Percentiles rank a stretch among this genome's conserved stretches.
These are phyloP conservation scores for Penicillium crystallinum DNA, from an alignment of 495 filamentous ascomycete genomes.

Conservation along the genomic window DNA sequence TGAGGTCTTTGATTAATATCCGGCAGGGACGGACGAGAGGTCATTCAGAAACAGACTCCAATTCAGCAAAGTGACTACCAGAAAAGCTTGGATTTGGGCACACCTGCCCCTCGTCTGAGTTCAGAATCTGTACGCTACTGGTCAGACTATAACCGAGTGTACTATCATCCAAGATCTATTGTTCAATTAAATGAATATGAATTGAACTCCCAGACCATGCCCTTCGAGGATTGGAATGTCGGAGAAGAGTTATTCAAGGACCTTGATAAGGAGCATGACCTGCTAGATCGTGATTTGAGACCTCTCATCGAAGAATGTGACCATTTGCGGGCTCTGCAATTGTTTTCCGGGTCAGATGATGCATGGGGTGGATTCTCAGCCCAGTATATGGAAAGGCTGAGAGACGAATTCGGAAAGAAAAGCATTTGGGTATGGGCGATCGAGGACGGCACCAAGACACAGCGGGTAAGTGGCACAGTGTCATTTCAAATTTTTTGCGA, in stretches of 20 bases:
- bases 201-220: conserved; percentile 66
- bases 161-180: conserved; percentile 85
- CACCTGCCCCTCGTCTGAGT: conserved; percentile 54
- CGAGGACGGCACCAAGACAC: conserved; percentile 55
- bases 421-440: conserved; percentile 81
- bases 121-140: conserved; percentile 78
- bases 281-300: conserved; percentile 83
- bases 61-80: conserved; percentile 73
- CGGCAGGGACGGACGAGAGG: conserved; percentile 66
- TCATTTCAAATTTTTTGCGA: not conserved
- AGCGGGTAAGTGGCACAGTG: conserved; percentile 46
- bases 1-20: not conserved
- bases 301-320: conserved; percentile 91
- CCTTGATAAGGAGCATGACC: conserved; percentile 78
- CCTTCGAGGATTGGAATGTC: conserved; percentile 74
- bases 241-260: conserved; percentile 79
- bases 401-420: conserved; percentile 88
- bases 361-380: conserved; percentile 89
- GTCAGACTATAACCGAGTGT: conserved; percentile 90
- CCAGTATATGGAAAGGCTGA: conserved; percentile 70
- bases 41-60: conserved; percentile 57
- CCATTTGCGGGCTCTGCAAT: conserved; percentile 79
- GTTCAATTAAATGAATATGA: conserved; percentile 87
- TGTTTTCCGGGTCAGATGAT: conserved; percentile 76
- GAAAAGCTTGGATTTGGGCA: conserved; percentile 64